Conservation (phyloP, 176 grass and related monocot genomes). For the Rhynchospora tenuis region DNA sequence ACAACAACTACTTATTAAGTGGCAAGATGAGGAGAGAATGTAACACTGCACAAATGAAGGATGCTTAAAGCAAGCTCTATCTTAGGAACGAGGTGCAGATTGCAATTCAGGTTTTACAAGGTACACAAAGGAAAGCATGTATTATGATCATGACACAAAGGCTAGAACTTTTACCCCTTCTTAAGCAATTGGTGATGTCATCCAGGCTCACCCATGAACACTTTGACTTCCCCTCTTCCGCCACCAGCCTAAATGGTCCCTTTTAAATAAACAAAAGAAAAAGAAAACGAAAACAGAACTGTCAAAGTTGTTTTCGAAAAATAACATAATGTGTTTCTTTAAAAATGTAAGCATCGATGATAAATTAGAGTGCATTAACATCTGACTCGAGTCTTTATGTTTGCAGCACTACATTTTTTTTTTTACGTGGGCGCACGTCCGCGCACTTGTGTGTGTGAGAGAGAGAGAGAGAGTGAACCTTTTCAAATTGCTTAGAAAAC, state of each 20-base stretch:
- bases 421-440: not conserved
- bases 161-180: constrained; percentile 49
- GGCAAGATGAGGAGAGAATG: not conserved
- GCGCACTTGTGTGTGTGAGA: not conserved
- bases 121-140: not conserved
- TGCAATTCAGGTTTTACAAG: not conserved
- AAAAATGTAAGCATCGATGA: constrained; percentile 3
- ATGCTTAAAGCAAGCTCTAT: not conserved
- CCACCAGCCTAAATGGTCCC: constrained; percentile 96
- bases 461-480: constrained; percentile 38
- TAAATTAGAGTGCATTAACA: not conserved
- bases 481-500: constrained; percentile 98
- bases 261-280: constrained; percentile 26
- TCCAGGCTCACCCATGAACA: constrained; percentile 99
- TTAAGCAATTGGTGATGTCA: constrained; percentile 93
- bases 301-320: not conserved
- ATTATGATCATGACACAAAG: not conserved
- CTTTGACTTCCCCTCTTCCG: constrained; percentile 95
- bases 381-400: constrained; percentile 1
- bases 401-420: not conserved
- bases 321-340: not conserved
- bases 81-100: not conserved
- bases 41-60: not conserved
- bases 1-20: constrained; percentile 3
- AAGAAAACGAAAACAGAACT: constrained; percentile 5